Evolutionary conservation across 768 basidiomycete species (phyloP), one percentile per base, ranked within the genome.

Genomic region (Termitomyces sp.): DNA sequence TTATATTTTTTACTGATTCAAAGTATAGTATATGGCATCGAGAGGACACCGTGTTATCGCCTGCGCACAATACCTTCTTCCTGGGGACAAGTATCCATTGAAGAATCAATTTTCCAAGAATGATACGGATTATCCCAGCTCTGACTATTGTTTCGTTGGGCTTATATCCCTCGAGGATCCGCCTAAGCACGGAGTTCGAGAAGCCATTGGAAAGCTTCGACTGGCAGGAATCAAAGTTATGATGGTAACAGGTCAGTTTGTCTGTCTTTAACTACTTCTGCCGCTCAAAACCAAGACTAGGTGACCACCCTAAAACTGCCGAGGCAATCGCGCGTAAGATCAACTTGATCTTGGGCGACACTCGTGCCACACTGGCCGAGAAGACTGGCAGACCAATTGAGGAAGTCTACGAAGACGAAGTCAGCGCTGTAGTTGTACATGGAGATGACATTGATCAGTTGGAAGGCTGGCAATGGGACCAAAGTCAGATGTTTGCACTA

Each of bases 251-350:
- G 86, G 85, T 83, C 34, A 56, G 76, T 66, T 20, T 45, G 10
- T 9, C 42, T 15, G 5, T 25, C 62, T 34, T 54, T 40, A 31
- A 20, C 50, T 12, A 25, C 45, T 25, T 25, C 25, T 25, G 25
- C 40, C 15, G 17, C 5, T 56, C 12, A 43, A 56, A 31, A 57
- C 43, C 11, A 31, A 47, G 38, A 60, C 3, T 46, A 83, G 84
- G 85, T 60, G 86, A 88, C 67, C 87, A 89, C 70, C 86, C 86
- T 1, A 87, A 88, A 72, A 89, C 87, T 0, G 87, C 87, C 1
- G 86, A 89, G 69, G 87, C 87, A 15, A 88, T 89, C 62, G 87
- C 87, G 11, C 79, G 86, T 65, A 88, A 89, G 74, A 88, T 89
- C 66, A 88, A 87, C 65, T 74, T 89, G 52, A 84, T 89, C 57